Conservation (phyloP, 2,329 filamentous ascomycete genomes). For the Coniella vitis region DNA sequence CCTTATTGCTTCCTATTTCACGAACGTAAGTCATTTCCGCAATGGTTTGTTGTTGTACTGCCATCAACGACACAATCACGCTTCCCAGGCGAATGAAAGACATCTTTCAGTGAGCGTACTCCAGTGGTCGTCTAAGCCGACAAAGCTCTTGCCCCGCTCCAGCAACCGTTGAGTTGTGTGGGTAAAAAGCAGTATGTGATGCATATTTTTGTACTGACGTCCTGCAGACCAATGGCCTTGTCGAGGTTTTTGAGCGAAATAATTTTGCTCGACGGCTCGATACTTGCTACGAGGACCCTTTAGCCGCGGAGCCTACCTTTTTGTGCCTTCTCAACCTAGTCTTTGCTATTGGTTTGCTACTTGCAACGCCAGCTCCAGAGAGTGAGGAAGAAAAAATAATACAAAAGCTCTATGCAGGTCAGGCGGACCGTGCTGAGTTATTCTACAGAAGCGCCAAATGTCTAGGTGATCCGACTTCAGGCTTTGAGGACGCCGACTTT, state of each 20-base stretch:
- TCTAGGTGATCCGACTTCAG: conserved; percentile 36
- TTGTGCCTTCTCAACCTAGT: conserved; percentile 56
- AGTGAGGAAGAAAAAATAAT: conserved; percentile 44
- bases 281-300: conserved; percentile 47
- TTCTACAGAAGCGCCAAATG: conserved; percentile 56
- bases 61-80: too few relatives aligned
- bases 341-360: conserved; percentile 55
- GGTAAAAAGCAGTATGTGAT: not conserved
- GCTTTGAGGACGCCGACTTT: conserved; percentile 56
- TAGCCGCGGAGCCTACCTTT: conserved; percentile 41
- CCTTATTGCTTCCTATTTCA: conserved; percentile 53
- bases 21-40: conserved; percentile 39
- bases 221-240: conserved; percentile 48
- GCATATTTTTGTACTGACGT: not conserved
- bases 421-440: conserved; percentile 49
- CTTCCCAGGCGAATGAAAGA: too few relatives aligned
- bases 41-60: not conserved
- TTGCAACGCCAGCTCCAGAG: conserved; percentile 45
- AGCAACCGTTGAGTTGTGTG: too few relatives aligned
- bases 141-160: too few relatives aligned
- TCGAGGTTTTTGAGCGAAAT: conserved; percentile 51
- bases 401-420: conserved; percentile 38
- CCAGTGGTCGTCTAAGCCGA: too few relatives aligned
- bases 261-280: conserved; percentile 43
- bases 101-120: too few relatives aligned